phyloP scores from a whole-genome alignment of 108 stramenopile genomes.

The Nitzschia sp. region DNA sequence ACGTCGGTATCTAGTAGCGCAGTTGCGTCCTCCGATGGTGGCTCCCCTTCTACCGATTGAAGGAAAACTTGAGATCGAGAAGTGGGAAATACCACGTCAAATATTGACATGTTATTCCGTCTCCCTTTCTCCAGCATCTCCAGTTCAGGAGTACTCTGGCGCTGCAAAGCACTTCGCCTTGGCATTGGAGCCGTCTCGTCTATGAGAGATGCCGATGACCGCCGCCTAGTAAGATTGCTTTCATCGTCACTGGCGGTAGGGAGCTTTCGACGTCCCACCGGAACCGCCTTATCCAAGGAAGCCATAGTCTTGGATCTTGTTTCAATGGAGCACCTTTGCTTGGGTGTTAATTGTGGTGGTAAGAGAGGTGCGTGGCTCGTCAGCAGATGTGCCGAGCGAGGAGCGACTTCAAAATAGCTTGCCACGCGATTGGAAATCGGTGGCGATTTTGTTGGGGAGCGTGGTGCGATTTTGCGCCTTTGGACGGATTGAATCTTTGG shows the following conservation, averaged over 20 bases:
- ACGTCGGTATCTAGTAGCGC: neutral
- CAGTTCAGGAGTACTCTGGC: neutral
- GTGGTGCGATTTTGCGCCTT: no score
- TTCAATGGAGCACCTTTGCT: no score
- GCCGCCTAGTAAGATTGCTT: neutral
- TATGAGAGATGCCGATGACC: neutral
- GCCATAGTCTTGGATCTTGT: neutral
- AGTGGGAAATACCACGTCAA: constrained; percentile 1
- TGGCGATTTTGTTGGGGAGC: no score
- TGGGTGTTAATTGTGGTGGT: no score
- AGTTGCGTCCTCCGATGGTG: neutral
- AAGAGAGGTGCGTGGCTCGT: no score
- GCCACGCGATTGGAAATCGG: no score
- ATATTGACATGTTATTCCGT: neutral
- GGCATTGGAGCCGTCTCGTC: neutral
- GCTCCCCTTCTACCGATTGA: neutral
- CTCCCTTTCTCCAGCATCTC: constrained; percentile 8
- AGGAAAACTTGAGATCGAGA: neutral
- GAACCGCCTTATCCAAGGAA: neutral
- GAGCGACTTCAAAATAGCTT: no score
- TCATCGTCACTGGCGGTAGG: neutral
- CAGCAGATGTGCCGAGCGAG: no score
- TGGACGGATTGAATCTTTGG: no score
- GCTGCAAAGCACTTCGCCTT: neutral
- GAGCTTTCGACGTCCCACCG: neutral